Evolutionary conservation across 257 asterid species (phyloP).

Genomic region (Scutellaria baicalensis): DNA sequence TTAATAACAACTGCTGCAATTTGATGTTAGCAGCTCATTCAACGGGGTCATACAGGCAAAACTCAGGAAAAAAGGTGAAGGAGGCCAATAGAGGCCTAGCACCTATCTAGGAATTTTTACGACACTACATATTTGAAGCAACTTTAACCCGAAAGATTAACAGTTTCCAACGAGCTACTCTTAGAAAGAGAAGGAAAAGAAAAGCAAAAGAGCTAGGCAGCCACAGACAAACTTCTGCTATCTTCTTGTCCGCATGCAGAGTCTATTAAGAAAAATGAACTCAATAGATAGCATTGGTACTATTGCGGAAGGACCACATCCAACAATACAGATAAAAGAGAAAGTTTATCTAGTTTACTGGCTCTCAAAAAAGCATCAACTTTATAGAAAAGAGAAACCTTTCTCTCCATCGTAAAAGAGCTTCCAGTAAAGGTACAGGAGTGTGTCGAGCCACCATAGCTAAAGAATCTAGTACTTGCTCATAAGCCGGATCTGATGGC

Average conservation of each 20-base stretch:
- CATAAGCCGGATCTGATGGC: slow-evolving; percentile 98
- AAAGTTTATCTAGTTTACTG: not conserved
- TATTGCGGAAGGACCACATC: not conserved
- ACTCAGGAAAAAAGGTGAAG: too few relatives aligned
- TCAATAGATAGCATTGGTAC: not conserved
- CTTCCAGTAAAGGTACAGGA: slow-evolving; percentile 96
- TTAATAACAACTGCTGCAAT: not conserved
- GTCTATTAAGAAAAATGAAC: not conserved
- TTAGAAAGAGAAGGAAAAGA: not conserved
- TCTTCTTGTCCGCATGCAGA: not conserved
- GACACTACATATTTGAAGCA: not conserved
- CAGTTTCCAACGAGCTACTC: not conserved
- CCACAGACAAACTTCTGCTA: not conserved
- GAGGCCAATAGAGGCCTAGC: too few relatives aligned
- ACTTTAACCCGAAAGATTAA: not conserved
- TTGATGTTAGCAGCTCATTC: not conserved
- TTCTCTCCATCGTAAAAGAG: slow-evolving; percentile 96
- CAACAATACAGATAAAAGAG: not conserved
- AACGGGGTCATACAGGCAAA: not conserved
- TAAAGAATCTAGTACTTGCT: slow-evolving; percentile 96
- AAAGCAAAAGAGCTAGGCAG: not conserved
- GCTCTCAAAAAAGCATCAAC: not conserved
- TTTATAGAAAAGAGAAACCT: slow-evolving; percentile 40
- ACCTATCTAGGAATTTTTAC: too few relatives aligned
- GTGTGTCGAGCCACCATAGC: slow-evolving; percentile 99